These are phyloP conservation scores for Houttuynia cordata DNA, from an alignment of 164 flowering plant species.

Conservation along the genomic window DNA sequence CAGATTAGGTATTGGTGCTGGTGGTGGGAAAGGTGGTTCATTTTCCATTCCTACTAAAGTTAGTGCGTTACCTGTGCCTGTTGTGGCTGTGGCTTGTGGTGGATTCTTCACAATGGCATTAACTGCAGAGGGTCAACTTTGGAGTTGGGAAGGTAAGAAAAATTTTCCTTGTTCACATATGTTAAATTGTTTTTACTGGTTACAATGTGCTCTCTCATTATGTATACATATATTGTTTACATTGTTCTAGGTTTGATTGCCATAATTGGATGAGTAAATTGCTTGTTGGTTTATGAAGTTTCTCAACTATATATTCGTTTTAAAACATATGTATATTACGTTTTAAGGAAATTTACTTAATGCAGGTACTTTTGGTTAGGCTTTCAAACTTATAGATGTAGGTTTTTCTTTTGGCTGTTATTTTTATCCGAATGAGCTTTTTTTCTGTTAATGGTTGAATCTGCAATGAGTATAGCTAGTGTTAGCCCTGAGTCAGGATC, in stretches of 20 bases:
- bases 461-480: too few species aligned
- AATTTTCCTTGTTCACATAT: neutral
- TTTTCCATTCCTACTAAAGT: slow-evolving; percentile 68
- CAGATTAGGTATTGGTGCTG: slow-evolving; percentile 79
- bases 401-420: too few species aligned
- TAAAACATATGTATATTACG: too few species aligned
- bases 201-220: neutral
- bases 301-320: too few species aligned
- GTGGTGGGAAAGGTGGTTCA: slow-evolving; percentile 81
- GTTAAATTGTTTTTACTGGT: neutral
- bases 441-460: too few species aligned
- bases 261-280: neutral
- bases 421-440: too few species aligned
- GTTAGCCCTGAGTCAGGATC: too few species aligned
- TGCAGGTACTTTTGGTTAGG: too few species aligned
- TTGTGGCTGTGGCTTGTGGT: slow-evolving; percentile 74
- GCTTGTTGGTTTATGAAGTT: too few species aligned
- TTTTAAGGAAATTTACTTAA: too few species aligned
- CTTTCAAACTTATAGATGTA: too few species aligned
- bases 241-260: neutral
- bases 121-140: slow-evolving; percentile 68
- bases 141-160: slow-evolving; percentile 91
- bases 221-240: neutral
- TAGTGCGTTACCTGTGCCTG: slow-evolving; percentile 52
- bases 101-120: slow-evolving; percentile 85